A percentile compares a stretch with the other conserved stretches of the same genome.
phyloP scores from a whole-genome alignment of 1,284 basidiomycete genomes.

The Rhodotorula sp. region DNA sequence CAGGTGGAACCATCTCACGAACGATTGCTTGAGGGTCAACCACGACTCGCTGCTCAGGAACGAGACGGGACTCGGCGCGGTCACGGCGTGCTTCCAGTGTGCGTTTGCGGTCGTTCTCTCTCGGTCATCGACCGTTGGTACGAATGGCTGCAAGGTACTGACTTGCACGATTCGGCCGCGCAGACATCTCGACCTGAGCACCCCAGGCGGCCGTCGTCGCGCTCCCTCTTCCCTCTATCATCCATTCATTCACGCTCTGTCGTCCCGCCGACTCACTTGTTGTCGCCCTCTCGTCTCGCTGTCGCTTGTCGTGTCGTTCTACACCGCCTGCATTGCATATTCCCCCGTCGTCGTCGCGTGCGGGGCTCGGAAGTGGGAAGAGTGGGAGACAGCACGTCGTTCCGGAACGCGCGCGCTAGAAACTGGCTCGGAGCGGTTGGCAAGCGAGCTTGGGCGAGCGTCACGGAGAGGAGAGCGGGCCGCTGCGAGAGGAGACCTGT shows the following conservation, averaged over 20 bases:
- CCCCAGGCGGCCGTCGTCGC: no score
- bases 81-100: conserved; percentile 58
- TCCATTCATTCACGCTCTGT: not conserved
- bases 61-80: conserved; percentile 78
- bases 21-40: conserved; percentile 80
- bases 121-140: not conserved
- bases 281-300: not conserved
- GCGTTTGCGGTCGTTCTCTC: not conserved
- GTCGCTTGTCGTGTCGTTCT: not conserved
- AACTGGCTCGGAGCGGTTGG: no score
- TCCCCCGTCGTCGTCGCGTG: not conserved
- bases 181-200: conserved; percentile 34
- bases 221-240: not conserved
- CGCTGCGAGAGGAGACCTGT: no score
- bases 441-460: no score
- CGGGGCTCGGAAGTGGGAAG: not conserved
- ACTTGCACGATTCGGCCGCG: not conserved
- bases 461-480: no score
- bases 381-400: not conserved
- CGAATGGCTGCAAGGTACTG: no score
- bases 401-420: no score
- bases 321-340: not conserved
- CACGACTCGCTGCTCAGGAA: conserved; percentile 95
- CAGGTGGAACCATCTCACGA: conserved; percentile 98
- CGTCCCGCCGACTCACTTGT: not conserved